phyloP scores from a whole-genome alignment of 2,329 filamentous ascomycete genomes.

The Hypomyces rosellus region DNA sequence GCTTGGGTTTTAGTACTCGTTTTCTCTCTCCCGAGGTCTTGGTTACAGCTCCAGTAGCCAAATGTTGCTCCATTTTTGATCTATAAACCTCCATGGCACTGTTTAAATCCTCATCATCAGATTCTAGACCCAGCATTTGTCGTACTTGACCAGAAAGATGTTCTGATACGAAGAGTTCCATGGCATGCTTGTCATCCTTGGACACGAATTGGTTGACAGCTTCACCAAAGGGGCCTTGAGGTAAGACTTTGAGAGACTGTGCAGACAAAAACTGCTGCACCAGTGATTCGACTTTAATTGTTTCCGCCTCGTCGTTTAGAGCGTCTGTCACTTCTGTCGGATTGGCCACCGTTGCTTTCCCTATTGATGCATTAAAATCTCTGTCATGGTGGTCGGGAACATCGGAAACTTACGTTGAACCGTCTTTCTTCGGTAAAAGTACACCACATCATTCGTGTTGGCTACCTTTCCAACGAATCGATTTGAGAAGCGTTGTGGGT shows the following conservation, averaged over 20 bases:
- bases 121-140: constrained; percentile 59
- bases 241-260: constrained; percentile 86
- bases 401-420: constrained; percentile 24
- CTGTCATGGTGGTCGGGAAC: rapidly evolving
- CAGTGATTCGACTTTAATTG: constrained; percentile 79
- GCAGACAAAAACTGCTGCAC: constrained; percentile 82
- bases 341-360: constrained; percentile 37
- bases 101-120: constrained; percentile 60
- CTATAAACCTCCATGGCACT: constrained; percentile 69
- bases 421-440: constrained; percentile 88
- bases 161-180: constrained; percentile 73
- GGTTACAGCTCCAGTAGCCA: constrained; percentile 51
- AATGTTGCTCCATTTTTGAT: constrained; percentile 62
- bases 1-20: constrained; percentile 61
- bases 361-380: constrained; percentile 16
- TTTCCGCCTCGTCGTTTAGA: constrained; percentile 48
- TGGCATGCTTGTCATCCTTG: constrained; percentile 90
- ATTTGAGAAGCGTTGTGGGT: constrained; percentile 93
- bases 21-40: constrained; percentile 27
- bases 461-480: constrained; percentile 85
- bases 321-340: constrained; percentile 58
- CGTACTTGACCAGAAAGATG: constrained; percentile 65
- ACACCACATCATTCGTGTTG: constrained; percentile 88
- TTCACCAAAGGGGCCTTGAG: constrained; percentile 87
- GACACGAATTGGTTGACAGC: constrained; percentile 89